These are phyloP conservation scores for Wickerhamiella sergipiensis DNA, from an alignment of 805 yeast genomes.

Conservation along the genomic window DNA sequence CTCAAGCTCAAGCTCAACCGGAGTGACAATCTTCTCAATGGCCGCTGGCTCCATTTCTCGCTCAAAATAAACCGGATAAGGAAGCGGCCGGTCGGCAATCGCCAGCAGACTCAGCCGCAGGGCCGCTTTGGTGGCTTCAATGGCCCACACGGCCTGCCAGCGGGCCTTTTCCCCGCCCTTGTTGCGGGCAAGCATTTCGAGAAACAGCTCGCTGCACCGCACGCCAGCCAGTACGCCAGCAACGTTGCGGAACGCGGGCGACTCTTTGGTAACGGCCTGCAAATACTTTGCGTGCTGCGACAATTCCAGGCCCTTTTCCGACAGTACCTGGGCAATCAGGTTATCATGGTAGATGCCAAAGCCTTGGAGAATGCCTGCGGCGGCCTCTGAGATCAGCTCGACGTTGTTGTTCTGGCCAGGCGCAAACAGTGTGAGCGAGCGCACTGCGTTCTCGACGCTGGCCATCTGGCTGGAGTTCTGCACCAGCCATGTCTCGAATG, in stretches of 20 bases:
- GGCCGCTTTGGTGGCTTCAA: conserved; percentile 22
- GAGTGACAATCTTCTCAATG: conserved; percentile 10
- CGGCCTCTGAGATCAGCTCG: conserved; percentile 27
- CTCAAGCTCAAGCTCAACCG: background rate
- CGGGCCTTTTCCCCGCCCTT: conserved; percentile 19
- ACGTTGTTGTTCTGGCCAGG: conserved; percentile 29
- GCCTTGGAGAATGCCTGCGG: conserved; percentile 23
- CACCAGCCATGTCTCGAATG: conserved; percentile 23
- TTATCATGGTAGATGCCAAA: conserved; percentile 28
- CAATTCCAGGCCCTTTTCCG: conserved; percentile 1
- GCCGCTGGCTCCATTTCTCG: conserved; percentile 25
- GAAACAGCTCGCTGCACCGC: conserved; percentile 25
- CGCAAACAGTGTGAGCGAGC: conserved; percentile 24
- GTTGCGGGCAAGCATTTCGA: conserved; percentile 25
- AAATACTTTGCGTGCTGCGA: conserved; percentile 10
- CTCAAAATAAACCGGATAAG: conserved; percentile 22
- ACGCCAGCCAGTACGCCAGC: conserved; percentile 22
- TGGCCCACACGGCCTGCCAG: conserved; percentile 21
- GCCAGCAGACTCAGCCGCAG: conserved; percentile 22
- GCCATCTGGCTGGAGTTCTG: conserved; percentile 26
- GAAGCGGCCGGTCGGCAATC: conserved; percentile 20
- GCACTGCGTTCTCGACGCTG: conserved; percentile 25
- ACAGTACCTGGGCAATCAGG: conserved; percentile 21
- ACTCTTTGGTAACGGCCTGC: conserved; percentile 9
- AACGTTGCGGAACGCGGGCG: conserved; percentile 17